Percentiles rank a stretch among this genome's conserved stretches.
Evolutionary conservation across 495 filamentous ascomycete genomes (phyloP).

Genomic region (Xylaria palmicola): DNA sequence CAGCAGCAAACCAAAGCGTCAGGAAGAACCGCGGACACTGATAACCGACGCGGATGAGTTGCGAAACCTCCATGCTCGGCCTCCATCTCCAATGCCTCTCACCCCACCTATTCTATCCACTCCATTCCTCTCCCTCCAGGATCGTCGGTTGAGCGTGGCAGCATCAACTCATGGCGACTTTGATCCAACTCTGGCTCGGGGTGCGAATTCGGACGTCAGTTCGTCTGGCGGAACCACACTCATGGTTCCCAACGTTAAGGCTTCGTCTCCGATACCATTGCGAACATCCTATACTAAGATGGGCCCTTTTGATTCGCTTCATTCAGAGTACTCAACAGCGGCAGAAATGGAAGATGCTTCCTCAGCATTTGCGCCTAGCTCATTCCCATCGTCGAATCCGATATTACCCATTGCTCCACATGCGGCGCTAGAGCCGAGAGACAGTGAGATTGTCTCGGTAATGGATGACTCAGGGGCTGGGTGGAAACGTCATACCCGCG

Average conservation of each 20-base stretch:
- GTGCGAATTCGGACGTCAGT: conserved; percentile 40
- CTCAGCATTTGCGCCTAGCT: conserved; percentile 39
- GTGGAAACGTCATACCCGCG: conserved; percentile 51
- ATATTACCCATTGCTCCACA: conserved; percentile 36
- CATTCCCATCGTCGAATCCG: conserved; percentile 44
- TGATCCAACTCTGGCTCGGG: conserved; percentile 40
- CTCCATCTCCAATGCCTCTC: conserved; percentile 40
- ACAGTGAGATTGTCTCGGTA: conserved; percentile 45
- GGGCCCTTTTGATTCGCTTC: conserved; percentile 32
- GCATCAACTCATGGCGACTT: conserved; percentile 38
- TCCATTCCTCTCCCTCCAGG: conserved; percentile 36
- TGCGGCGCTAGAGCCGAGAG: conserved; percentile 28
- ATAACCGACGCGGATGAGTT: conserved; percentile 20
- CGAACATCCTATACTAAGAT: conserved; percentile 45
- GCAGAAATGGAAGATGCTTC: not conserved
- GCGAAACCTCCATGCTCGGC: conserved; percentile 31
- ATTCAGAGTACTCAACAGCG: conserved; percentile 3
- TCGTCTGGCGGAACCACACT: conserved; percentile 31
- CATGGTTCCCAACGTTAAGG: conserved; percentile 25
- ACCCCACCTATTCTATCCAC: conserved; percentile 36
- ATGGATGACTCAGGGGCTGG: conserved; percentile 43
- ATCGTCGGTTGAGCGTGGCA: conserved; percentile 38
- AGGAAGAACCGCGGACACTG: conserved; percentile 7
- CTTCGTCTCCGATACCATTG: conserved; percentile 30
- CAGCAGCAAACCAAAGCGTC: conserved; percentile 10